phyloP scores from a whole-genome alignment of 306 rosid genomes.

The Leucaena leucocephala region DNA sequence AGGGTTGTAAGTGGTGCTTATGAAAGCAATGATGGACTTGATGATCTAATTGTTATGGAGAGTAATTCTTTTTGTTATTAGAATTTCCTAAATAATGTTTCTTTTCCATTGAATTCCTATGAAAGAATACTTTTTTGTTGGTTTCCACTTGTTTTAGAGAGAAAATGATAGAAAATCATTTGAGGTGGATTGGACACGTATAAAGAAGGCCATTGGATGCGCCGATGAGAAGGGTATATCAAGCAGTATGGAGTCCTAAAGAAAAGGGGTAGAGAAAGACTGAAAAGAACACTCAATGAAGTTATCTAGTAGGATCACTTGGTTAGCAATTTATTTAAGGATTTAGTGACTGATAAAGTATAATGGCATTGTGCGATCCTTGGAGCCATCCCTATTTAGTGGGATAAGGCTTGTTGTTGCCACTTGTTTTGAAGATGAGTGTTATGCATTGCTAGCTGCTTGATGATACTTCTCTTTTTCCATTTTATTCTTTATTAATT shows the following conservation, averaged over 20 bases:
- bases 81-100: neutral
- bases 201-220: no score
- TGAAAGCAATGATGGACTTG: neutral
- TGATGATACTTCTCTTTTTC: neutral
- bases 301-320: no score
- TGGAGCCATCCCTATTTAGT: no score
- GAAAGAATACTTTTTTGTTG: neutral
- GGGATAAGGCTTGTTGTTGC: neutral
- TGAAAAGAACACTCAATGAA: no score
- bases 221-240: no score
- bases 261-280: no score
- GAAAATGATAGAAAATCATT: no score
- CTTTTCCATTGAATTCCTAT: neutral
- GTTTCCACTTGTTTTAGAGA: neutral
- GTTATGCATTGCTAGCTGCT: neutral
- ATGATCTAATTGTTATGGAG: neutral
- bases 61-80: neutral
- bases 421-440: neutral
- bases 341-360: no score
- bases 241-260: no score
- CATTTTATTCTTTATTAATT: neutral
- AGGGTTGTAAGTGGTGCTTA: neutral
- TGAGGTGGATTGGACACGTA: no score
- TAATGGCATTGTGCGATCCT: no score
- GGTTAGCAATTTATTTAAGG: no score